phyloP scores from a whole-genome alignment of 2,329 filamentous ascomycete genomes.

The Pyrenochaeta sp. region DNA sequence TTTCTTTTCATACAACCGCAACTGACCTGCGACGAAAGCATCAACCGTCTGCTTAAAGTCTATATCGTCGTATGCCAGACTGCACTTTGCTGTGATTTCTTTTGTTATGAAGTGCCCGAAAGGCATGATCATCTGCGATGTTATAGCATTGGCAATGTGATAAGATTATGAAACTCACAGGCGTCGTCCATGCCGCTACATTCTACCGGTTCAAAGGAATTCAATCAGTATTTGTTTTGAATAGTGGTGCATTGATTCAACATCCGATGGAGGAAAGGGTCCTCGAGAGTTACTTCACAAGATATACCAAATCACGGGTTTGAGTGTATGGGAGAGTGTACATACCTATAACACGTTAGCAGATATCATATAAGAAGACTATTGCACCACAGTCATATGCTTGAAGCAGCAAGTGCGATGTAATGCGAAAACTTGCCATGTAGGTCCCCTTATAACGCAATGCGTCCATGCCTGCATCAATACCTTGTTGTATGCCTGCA shows the following conservation, averaged over 20 bases:
- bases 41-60: constrained; percentile 46
- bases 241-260: too few species aligned
- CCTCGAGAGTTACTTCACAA: too few species aligned
- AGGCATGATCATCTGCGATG: constrained; percentile 37
- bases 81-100: constrained; percentile 40
- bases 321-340: too few species aligned
- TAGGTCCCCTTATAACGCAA: constrained; percentile 37
- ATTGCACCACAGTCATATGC: too few species aligned
- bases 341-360: too few species aligned
- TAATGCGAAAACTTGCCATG: constrained; percentile 11
- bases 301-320: too few species aligned
- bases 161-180: constrained; percentile 24
- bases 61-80: constrained; percentile 40
- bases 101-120: constrained; percentile 34
- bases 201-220: constrained; percentile 20
- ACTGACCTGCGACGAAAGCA: constrained; percentile 41
- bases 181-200: constrained; percentile 43
- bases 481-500: constrained; percentile 40
- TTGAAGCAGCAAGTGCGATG: too few species aligned
- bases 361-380: too few species aligned
- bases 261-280: too few species aligned
- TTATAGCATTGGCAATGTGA: constrained; percentile 1
- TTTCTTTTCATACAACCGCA: background rate
- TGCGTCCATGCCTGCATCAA: constrained; percentile 42
- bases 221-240: too few species aligned